Percentiles rank a stretch among this genome's conserved stretches.
phyloP scores from a whole-genome alignment of 2,329 filamentous ascomycete species.

The Paraphoma chrysanthemicola region DNA sequence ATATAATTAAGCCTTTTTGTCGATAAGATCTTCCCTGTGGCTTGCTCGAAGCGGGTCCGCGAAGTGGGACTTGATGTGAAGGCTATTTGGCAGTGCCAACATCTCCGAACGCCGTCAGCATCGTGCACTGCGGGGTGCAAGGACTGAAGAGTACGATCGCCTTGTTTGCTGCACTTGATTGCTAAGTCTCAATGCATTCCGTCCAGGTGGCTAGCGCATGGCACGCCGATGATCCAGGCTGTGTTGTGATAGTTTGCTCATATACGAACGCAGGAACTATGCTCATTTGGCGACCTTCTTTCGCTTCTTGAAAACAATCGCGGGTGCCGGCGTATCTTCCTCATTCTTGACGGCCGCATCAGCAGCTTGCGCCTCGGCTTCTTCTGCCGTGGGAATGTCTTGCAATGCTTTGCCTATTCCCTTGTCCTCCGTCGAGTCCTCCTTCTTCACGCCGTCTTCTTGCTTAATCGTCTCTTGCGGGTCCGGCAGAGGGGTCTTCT shows the following conservation, averaged over 20 bases:
- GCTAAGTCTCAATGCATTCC: no score
- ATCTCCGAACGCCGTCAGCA: no score
- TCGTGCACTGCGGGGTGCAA: no score
- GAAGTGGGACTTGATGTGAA: no score
- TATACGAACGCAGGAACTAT: background rate
- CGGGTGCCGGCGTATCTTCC: conserved; percentile 37
- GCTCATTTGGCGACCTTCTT: conserved; percentile 69
- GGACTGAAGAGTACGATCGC: no score
- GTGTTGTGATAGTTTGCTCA: background rate
- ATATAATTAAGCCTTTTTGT: no score
- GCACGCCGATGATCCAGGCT: no score
- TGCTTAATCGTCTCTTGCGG: conserved; percentile 50
- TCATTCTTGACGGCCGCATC: conserved; percentile 23
- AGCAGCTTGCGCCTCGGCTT: conserved; percentile 20
- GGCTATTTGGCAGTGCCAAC: no score
- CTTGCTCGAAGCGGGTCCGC: no score
- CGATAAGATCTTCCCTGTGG: no score
- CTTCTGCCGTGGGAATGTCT: conserved; percentile 39
- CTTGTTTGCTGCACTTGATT: no score
- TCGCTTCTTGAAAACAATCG: conserved; percentile 80
- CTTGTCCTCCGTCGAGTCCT: conserved; percentile 17
- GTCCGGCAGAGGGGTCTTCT: conserved; percentile 21
- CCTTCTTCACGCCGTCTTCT: conserved; percentile 43
- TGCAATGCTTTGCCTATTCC: conserved; percentile 23
- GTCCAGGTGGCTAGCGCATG: no score